Conservation (phyloP, 2,329 filamentous ascomycete species). For the Nannizziopsis arthrosporioides region DNA sequence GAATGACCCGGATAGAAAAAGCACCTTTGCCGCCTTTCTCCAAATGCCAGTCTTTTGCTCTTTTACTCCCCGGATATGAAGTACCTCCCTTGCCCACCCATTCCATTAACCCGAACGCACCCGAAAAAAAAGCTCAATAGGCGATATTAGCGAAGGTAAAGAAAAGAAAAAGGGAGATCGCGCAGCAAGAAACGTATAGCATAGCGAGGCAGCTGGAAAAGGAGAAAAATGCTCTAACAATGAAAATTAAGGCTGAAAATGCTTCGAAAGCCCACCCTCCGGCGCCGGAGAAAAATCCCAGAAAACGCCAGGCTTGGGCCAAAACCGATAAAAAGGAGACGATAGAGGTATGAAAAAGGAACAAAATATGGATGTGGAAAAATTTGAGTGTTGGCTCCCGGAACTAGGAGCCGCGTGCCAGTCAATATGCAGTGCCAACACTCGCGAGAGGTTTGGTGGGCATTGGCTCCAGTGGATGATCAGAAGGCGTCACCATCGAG, state of each 20-base stretch:
- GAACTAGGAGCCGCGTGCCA: background rate
- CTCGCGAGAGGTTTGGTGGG: constrained; percentile 34
- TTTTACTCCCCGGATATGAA: background rate
- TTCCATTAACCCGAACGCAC: constrained; percentile 15
- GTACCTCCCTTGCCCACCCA: constrained; percentile 20
- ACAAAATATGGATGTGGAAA: too few species aligned
- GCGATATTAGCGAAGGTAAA: background rate
- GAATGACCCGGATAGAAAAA: constrained; percentile 16
- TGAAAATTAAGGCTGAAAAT: too few species aligned
- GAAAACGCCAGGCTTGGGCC: too few species aligned
- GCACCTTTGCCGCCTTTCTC: constrained; percentile 24
- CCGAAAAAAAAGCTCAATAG: constrained; percentile 4
- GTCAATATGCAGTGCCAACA: constrained; percentile 34
- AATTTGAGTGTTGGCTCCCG: too few species aligned
- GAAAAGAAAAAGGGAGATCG: too few species aligned
- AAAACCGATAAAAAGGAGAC: too few species aligned
- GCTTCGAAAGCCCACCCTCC: too few species aligned
- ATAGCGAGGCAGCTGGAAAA: too few species aligned
- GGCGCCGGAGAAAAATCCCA: too few species aligned
- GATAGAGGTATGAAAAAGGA: too few species aligned
- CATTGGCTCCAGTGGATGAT: constrained; percentile 34
- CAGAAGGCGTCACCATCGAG: constrained; percentile 17
- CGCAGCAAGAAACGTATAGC: too few species aligned
- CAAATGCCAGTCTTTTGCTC: constrained; percentile 24
- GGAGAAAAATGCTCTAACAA: too few species aligned